Percentiles rank a stretch among this genome's conserved stretches.
Evolutionary conservation across 169 alveolate species (phyloP).

Genomic region (Plasmodium sp.): DNA sequence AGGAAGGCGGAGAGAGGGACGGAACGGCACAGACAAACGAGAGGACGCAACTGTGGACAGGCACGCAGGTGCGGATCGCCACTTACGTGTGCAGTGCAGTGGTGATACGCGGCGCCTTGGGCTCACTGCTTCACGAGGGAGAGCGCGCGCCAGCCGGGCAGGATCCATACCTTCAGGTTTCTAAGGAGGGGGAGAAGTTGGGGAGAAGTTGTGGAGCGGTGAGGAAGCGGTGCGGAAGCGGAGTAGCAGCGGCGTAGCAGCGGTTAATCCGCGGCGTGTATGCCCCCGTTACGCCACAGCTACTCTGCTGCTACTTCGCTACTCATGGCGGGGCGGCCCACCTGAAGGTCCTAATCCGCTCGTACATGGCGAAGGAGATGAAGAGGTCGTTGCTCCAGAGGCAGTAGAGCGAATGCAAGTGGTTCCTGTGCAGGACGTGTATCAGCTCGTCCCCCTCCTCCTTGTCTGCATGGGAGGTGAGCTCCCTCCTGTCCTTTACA

Average conservation of each 20-base stretch:
- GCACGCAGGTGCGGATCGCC: background rate
- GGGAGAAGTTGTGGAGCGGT: background rate
- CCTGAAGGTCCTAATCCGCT: conserved; percentile 50
- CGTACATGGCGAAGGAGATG: conserved; percentile 62
- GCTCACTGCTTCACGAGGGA: conserved; percentile 51
- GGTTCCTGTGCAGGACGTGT: conserved; percentile 32
- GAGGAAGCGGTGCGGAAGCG: background rate
- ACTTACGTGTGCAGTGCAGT: background rate
- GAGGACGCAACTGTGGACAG: background rate
- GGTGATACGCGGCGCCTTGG: background rate
- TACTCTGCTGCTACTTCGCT: background rate
- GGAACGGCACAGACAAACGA: background rate
- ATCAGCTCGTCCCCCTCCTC: conserved; percentile 71
- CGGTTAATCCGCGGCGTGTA: background rate
- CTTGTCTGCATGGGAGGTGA: conserved; percentile 4
- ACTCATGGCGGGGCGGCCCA: background rate
- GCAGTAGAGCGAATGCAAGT: conserved; percentile 50
- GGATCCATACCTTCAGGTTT: conserved; percentile 59
- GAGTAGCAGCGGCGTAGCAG: background rate
- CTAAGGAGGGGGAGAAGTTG: conserved; percentile 8
- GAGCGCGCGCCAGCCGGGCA: conserved; percentile 73
- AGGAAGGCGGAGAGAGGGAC: background rate
- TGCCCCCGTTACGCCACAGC: background rate
- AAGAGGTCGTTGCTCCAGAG: conserved; percentile 70
- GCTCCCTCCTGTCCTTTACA: conserved; percentile 5